Base-by-base conservation (phyloP, 2,329 filamentous ascomycete species). In the Fusarium incarnatum region DNA sequence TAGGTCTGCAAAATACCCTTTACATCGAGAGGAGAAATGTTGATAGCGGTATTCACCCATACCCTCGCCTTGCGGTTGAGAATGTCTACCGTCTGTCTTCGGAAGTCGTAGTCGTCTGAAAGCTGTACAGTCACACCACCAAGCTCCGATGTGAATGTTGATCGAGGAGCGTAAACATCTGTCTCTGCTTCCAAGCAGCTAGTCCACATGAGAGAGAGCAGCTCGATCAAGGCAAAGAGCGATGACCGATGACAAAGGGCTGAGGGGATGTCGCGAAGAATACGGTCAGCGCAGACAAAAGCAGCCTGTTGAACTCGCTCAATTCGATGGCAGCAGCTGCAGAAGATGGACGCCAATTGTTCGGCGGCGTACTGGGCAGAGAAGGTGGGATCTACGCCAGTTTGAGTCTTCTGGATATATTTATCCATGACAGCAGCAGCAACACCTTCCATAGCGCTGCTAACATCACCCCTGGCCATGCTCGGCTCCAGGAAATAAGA, bases 1-100 rank as follows among this genome's bases (percentile, higher is more conserved):
- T 99, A 98, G 0, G 96, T 98, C 81, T 97, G 96, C 45, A 99
- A 85, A 22, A 99, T 85, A 1, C 97, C 96, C 81, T 99, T 99
- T 64, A 98, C 90, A 79, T 99, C 95, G 25, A 97, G 84, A 8
- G 96, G 95, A 5, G 97, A 94, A 49, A 97, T 87, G 71, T 92
- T 91, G 73, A 98, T 89, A 10, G 93, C 92, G 32, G 88, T 84
- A 22, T 88, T 89, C 1, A 99, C 91, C 96, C 96, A 99, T 6
- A 80, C 81, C 71, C 89, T 92, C 34, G 94, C 94, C 72, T 89
- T 90, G 65, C 88, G 89, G 77, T 97, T 89, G 30, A 99, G 87
- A 22, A 86, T 87, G 64, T 93, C 90, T 50, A 99, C 83, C 0
- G 96, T 99, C 60, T 86, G 87, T 70, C 91, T 91, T 56, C 97